A percentile compares a stretch with the other conserved stretches of the same genome.
phyloP scores from a whole-genome alignment of 768 basidiomycete genomes.

The Pleurotus citrinopileatus region DNA sequence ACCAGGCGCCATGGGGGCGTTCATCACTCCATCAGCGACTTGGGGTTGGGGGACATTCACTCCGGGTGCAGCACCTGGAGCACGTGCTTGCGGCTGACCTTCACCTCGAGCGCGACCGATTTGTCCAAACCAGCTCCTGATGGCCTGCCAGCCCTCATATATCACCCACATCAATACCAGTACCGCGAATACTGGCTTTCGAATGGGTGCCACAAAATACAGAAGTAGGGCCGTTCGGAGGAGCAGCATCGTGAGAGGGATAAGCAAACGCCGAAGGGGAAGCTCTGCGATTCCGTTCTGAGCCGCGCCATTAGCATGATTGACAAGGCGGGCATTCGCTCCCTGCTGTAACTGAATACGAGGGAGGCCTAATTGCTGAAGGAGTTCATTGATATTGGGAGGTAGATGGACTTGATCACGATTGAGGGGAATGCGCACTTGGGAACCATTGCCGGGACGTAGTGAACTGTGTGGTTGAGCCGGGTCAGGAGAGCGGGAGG shows the following conservation, averaged over 20 bases:
- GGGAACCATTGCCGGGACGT: conserved; percentile 15
- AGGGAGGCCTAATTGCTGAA: conserved; percentile 65
- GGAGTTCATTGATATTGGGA: conserved; percentile 54
- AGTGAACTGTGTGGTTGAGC: background rate
- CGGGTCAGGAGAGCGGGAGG: conserved; percentile 15
- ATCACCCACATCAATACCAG: conserved; percentile 67
- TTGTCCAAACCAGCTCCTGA: conserved; percentile 42
- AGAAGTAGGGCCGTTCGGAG: conserved; percentile 67
- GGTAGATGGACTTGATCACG: conserved; percentile 28
- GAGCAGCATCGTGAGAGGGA: conserved; percentile 65
- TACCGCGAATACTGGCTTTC: conserved; percentile 68
- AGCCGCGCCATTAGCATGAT: conserved; percentile 28
- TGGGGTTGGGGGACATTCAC: background rate
- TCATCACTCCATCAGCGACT: background rate
- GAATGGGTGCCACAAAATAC: conserved; percentile 75
- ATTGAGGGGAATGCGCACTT: conserved; percentile 25
- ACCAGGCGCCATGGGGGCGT: background rate
- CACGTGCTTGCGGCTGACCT: conserved; percentile 13
- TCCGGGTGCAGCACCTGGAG: conserved; percentile 10
- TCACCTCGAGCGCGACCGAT: conserved; percentile 15
- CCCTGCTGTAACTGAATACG: conserved; percentile 28
- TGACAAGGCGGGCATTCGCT: conserved; percentile 25
- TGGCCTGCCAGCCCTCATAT: conserved; percentile 74
- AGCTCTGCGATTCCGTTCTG: conserved; percentile 42
- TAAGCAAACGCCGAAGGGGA: conserved; percentile 62